These are phyloP conservation scores for Penicillium goetzii DNA, from an alignment of 495 filamentous ascomycete species.

Conservation along the genomic window DNA sequence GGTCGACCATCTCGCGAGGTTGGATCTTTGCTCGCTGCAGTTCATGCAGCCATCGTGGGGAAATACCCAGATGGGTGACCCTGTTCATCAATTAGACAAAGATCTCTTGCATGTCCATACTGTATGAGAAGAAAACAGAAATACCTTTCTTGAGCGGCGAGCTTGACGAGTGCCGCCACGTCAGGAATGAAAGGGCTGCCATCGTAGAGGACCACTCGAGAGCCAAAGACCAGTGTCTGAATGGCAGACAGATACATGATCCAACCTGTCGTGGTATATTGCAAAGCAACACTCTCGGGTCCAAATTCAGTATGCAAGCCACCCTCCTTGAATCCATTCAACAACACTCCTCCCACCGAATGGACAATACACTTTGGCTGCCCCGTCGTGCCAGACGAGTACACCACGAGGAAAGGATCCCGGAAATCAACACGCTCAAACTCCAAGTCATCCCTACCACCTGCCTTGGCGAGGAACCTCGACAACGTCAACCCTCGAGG, in stretches of 20 bases:
- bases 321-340: constrained; percentile 60
- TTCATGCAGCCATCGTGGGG: constrained; percentile 74
- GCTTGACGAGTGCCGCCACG: constrained; percentile 57
- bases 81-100: constrained; percentile 16
- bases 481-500: constrained; percentile 56
- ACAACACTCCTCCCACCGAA: constrained; percentile 26
- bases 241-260: constrained; percentile 77
- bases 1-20: constrained; percentile 63
- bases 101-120: constrained; percentile 11
- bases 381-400: constrained; percentile 77
- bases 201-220: constrained; percentile 69
- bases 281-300: constrained; percentile 51
- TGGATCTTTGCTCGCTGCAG: constrained; percentile 60
- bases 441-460: constrained; percentile 41
- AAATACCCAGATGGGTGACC: constrained; percentile 65
- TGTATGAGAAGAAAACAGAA: neutral
- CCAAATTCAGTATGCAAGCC: constrained; percentile 60
- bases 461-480: constrained; percentile 52
- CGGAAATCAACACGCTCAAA: constrained; percentile 57
- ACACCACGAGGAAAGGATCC: constrained; percentile 75
- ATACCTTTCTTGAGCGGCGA: constrained; percentile 63
- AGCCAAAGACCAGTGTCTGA: constrained; percentile 56
- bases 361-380: constrained; percentile 85
- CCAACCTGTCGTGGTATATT: constrained; percentile 76
- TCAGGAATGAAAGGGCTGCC: constrained; percentile 76